Conservation (phyloP, 257 asterid genomes). For the Jacaranda copaia region DNA sequence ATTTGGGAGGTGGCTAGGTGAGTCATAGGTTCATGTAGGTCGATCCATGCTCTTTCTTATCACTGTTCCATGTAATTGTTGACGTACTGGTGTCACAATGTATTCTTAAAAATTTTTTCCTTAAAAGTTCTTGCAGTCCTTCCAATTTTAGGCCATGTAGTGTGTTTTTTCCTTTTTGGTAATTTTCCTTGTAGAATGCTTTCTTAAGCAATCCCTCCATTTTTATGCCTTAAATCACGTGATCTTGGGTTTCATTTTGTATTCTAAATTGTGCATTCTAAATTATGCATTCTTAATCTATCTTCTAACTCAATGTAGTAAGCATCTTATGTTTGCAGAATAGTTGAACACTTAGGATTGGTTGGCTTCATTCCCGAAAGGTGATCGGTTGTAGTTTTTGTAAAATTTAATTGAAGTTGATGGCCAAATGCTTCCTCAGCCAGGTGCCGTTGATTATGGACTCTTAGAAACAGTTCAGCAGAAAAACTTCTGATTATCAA, state of each 20-base stretch:
- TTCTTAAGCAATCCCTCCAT: background rate
- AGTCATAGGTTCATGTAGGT: no score
- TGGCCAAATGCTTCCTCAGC: background rate
- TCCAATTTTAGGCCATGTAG: no score
- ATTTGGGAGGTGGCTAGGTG: no score
- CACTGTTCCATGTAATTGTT: no score
- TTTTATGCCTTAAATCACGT: background rate
- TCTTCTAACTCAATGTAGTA: background rate
- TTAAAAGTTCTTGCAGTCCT: no score
- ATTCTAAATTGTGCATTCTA: no score
- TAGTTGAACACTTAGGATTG: background rate
- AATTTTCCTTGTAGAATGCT: no score
- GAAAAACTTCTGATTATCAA: background rate
- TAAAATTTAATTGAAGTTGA: background rate
- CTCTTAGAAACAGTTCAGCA: background rate
- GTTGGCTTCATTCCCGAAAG: background rate
- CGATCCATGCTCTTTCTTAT: no score
- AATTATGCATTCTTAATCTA: background rate
- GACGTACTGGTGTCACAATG: no score
- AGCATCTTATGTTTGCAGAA: background rate
- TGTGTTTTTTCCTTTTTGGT: no score
- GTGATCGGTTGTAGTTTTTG: no score
- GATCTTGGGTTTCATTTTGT: slow-evolving; percentile 4
- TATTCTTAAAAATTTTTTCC: no score
- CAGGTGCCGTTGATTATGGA: background rate